These are phyloP conservation scores for Coffea canephora DNA, from an alignment of 257 asterid genomes.

Conservation along the genomic window DNA sequence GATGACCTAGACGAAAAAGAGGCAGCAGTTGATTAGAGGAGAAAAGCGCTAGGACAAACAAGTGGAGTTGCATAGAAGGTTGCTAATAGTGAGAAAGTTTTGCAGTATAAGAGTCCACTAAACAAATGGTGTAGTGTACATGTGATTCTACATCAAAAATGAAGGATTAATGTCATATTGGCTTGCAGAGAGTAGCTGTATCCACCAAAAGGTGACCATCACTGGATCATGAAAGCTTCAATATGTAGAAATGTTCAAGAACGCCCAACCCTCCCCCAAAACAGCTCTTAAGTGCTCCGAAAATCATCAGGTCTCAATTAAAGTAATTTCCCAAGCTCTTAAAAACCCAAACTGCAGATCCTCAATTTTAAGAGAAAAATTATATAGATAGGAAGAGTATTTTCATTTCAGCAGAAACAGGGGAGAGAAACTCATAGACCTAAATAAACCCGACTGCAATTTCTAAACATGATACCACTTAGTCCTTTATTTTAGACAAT, in stretches of 20 bases:
- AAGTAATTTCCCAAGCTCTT: background rate
- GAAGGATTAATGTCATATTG: background rate
- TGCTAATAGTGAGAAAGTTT: background rate
- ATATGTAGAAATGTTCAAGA: background rate
- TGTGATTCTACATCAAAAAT: background rate
- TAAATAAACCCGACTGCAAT: background rate
- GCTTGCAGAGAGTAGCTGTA: background rate
- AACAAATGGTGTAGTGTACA: background rate
- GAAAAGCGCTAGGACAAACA: background rate
- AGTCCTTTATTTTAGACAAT: background rate
- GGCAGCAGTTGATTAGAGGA: background rate
- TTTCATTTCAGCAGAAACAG: background rate
- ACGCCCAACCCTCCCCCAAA: background rate
- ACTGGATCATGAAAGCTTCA: background rate
- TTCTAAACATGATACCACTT: background rate
- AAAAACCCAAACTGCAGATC: background rate
- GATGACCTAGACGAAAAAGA: constrained; percentile 48
- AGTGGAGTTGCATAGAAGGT: background rate
- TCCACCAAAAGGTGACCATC: background rate
- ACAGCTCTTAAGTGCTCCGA: background rate
- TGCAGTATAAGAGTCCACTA: background rate
- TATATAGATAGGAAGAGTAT: background rate
- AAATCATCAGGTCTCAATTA: background rate
- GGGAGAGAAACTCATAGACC: background rate
- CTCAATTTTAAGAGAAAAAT: background rate